Evolutionary conservation across 495 filamentous ascomycete genomes (phyloP).

Genomic region (Xylaria longipes): DNA sequence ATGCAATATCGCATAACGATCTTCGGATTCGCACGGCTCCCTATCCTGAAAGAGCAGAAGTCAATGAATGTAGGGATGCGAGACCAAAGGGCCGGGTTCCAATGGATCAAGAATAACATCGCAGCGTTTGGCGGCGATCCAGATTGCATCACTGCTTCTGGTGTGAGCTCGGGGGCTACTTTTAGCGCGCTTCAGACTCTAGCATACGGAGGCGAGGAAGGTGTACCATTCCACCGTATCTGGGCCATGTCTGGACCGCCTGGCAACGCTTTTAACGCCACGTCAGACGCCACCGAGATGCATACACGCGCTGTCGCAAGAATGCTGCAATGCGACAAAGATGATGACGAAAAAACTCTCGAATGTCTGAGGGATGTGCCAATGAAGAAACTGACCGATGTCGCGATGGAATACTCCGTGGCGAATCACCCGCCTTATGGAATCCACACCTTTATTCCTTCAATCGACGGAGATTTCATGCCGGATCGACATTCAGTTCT

Average conservation of each 20-base stretch:
- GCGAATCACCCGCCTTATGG: slow-evolving; percentile 34
- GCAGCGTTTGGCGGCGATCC: slow-evolving; percentile 38
- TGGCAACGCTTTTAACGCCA: slow-evolving; percentile 50
- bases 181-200: slow-evolving; percentile 45
- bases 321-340: slow-evolving; percentile 26
- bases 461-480: slow-evolving; percentile 41
- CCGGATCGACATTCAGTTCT: slow-evolving; percentile 33
- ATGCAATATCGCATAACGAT: slow-evolving; percentile 39
- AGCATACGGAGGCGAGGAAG: slow-evolving; percentile 41
- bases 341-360: slow-evolving; percentile 36
- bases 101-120: slow-evolving; percentile 55
- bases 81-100: slow-evolving; percentile 38
- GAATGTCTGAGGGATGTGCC: slow-evolving; percentile 43
- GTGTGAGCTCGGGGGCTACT: slow-evolving; percentile 26
- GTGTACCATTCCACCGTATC: slow-evolving; percentile 40
- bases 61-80: slow-evolving; percentile 39
- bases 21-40: slow-evolving; percentile 36
- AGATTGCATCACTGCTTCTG: slow-evolving; percentile 38
- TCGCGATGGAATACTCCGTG: slow-evolving; percentile 33
- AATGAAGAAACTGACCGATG: slow-evolving; percentile 40
- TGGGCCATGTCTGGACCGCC: slow-evolving; percentile 55
- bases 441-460: slow-evolving; percentile 39
- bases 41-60: slow-evolving; percentile 26
- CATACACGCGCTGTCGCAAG: slow-evolving; percentile 45
- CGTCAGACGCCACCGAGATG: slow-evolving; percentile 40